Evolutionary conservation across 2,329 filamentous ascomycete species (phyloP).

Genomic region (Cytospora piceae): DNA sequence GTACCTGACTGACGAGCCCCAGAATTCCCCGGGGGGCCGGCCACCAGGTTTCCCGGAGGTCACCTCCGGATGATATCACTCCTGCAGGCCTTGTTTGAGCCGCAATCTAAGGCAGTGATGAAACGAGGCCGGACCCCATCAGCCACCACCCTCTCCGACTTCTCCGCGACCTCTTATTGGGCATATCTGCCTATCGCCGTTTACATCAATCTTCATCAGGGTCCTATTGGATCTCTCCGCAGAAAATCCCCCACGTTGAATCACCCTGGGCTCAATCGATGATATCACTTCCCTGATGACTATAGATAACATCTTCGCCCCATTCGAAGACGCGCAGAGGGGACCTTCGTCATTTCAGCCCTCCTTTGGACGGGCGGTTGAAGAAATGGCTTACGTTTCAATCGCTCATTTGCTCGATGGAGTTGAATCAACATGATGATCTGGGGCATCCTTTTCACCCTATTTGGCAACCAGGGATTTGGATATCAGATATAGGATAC

Average conservation of each 20-base stretch:
- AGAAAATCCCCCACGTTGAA: not conserved
- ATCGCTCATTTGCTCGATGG: not conserved
- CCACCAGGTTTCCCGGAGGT: not conserved
- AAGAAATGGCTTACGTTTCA: not conserved
- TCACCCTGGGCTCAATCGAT: not conserved
- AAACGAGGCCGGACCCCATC: not conserved
- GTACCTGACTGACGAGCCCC: not conserved
- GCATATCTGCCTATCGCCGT: not conserved
- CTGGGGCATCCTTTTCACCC: not conserved
- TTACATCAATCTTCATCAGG: not conserved
- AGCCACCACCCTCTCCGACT: not conserved
- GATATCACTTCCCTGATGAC: not conserved
- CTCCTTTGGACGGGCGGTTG: not conserved
- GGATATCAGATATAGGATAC: not conserved
- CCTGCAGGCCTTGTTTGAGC: not conserved
- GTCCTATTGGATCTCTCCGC: not conserved
- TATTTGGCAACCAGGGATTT: not conserved
- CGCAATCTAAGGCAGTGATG: not conserved
- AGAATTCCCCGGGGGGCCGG: not conserved
- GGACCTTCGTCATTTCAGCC: not conserved
- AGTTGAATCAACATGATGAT: not conserved
- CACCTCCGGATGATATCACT: conserved; percentile 19
- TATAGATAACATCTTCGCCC: not conserved
- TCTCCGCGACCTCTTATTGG: not conserved
- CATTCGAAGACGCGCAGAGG: not conserved